Percentiles rank a stretch among this genome's conserved stretches.
phyloP scores from a whole-genome alignment of 139 green algal species.

The Volvox reticuliferus region DNA sequence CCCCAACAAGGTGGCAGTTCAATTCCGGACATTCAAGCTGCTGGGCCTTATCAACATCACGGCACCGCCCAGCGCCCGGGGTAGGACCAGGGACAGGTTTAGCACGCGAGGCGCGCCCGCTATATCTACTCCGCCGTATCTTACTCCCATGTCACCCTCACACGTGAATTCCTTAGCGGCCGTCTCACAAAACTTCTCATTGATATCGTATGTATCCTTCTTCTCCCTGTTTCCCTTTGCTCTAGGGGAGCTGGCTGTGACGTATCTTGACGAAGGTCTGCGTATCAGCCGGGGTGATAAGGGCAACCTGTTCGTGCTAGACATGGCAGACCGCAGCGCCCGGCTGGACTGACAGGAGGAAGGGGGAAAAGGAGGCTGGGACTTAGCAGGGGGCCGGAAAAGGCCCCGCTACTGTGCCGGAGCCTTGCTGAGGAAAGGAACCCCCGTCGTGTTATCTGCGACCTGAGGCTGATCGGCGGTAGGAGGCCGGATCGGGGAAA shows the following conservation, averaged over 20 bases:
- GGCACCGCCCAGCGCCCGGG: slow-evolving; percentile 70
- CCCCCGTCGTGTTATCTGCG: too few species aligned
- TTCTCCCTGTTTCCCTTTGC: not conserved
- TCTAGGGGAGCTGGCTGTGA: slow-evolving; percentile 67
- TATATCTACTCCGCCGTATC: too few species aligned
- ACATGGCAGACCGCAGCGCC: slow-evolving; percentile 57
- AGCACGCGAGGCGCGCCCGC: too few species aligned
- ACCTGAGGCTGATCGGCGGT: too few species aligned
- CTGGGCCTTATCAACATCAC: slow-evolving; percentile 78
- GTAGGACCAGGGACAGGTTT: slow-evolving; percentile 31
- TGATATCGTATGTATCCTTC: too few species aligned
- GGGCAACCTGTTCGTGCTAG: slow-evolving; percentile 80
- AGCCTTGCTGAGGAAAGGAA: too few species aligned
- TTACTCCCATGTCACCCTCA: too few species aligned
- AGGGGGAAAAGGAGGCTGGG: not conserved
- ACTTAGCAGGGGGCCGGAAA: not conserved
- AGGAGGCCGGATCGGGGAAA: too few species aligned
- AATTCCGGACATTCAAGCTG: slow-evolving; percentile 88
- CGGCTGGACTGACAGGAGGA: slow-evolving; percentile 11
- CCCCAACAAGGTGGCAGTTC: slow-evolving; percentile 71
- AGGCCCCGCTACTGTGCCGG: too few species aligned
- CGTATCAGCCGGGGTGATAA: slow-evolving; percentile 82
- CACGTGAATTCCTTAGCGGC: too few species aligned
- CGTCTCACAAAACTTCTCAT: too few species aligned
- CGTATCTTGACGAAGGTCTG: slow-evolving; percentile 81